Evolutionary conservation across 1,284 basidiomycete genomes (phyloP).

Genomic region (Malassezia cuniculi): DNA sequence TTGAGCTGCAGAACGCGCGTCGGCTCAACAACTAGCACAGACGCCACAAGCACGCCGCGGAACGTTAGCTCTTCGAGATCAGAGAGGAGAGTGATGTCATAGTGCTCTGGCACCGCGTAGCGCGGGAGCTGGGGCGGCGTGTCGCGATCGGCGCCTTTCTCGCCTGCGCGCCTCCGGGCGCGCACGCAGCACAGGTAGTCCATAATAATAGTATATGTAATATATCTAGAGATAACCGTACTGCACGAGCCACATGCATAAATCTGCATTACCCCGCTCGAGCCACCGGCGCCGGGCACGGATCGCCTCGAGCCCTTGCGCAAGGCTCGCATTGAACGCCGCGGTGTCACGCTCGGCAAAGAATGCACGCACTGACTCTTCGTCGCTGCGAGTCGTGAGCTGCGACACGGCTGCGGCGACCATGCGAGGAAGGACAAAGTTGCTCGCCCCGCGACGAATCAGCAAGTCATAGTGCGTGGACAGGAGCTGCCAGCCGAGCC

Average conservation of each 20-base stretch:
- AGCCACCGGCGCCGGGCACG: constrained; percentile 53
- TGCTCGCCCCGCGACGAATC: constrained; percentile 52
- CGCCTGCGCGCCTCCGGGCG: no score
- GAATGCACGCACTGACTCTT: constrained; percentile 55
- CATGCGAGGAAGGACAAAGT: constrained; percentile 28
- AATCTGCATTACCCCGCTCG: constrained; percentile 52
- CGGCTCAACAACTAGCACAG: constrained; percentile 57
- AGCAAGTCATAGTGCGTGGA: constrained; percentile 36
- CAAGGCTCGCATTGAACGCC: constrained; percentile 51
- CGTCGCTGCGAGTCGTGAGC: constrained; percentile 60
- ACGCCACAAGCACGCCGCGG: constrained; percentile 63
- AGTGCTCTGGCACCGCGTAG: constrained; percentile 70
- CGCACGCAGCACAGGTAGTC: no score
- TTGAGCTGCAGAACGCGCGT: constrained; percentile 46
- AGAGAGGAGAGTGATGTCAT: constrained; percentile 62
- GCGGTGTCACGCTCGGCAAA: constrained; percentile 39
- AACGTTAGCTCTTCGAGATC: constrained; percentile 63
- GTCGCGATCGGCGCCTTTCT: no score
- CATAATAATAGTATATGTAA: no score
- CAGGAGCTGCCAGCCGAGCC: constrained; percentile 37
- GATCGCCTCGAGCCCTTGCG: constrained; percentile 58
- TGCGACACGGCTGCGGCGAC: constrained; percentile 51
- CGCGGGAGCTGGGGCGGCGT: no score
- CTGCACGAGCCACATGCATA: constrained; percentile 51
- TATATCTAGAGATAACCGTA: constrained; percentile 33